Base-by-base conservation (phyloP, 2,329 filamentous ascomycete species). In the Trematosphaeria pertusa region DNA sequence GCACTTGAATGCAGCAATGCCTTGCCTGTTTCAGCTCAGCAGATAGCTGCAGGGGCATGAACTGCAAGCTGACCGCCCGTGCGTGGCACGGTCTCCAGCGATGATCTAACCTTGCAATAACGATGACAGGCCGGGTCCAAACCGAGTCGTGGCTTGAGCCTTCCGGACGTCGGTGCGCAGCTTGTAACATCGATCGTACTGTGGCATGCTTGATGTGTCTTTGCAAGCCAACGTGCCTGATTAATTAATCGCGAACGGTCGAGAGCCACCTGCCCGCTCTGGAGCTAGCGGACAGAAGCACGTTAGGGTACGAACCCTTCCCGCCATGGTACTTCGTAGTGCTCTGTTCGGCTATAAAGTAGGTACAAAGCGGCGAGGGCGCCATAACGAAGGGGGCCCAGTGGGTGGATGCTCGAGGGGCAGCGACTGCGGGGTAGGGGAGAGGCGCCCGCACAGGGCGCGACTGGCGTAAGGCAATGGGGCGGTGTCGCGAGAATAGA, bases 21-120 rank as follows among this genome's bases (percentile, higher is more conserved):
- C 55, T 59, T 62, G 55, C 49, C 56, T 46, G 61, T 67, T 67
- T 65, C 59, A 64, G 59, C 47, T 51, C 44, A 54, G 52, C 41
- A 39, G 28, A 47, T 43, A 52, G 50, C 31, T 53, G 52, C 62
- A 65, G 54, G 64, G 61, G 54, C 38, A 47, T 51, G 50, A 54
- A 47, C 54, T 63, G 62, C 61, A 63, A 52, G 64, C 60, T 67
- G 58, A 65, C 60, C 48, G 48, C 28, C 37, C 38, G 56, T n/a
- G 56, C 40, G 41, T 52, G 37, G 49, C 54, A 54, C 54, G 46
- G 50, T n/a, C 42, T 20, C 14, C 11, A 19, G n/a, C 41, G 42
- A 38, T 48, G 58, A 55, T 57, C 46, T 50, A 48, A 57, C 45
- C 46, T 40, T 46, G 37, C 48, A 38, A 56, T 53, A 50, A 53